Base-by-base conservation (phyloP, 352 stramenopile genomes). In the Pythium periplocum region DNA sequence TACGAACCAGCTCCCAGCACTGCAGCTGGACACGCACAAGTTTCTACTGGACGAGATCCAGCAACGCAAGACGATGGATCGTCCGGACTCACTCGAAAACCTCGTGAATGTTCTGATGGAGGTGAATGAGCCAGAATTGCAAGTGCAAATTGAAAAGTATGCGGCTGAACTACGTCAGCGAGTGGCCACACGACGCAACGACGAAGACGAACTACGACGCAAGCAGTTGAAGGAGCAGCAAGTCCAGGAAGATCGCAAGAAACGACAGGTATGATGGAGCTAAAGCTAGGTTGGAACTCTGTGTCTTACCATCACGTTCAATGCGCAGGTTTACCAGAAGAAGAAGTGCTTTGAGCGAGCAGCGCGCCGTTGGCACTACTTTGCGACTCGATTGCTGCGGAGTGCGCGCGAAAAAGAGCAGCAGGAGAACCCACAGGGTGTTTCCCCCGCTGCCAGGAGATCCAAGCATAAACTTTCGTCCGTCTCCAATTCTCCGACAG, bases 31-130 rank as follows among this genome's bases (percentile, higher is more conserved):
- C 0, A 75, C 69, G 6, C 59, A 41, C 42, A 42, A 72, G 6
- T 79, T 59, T 32, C 52, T 87, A 2, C 64, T 83, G 17, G 59
- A 56, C 6, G 66, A 83, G 34, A 57, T 78, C 2, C 64, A 73
- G 38, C 49, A 68, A 48, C 9, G 43, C 43, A 48, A 48, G 26
- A 45, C 42, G 12, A 56, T 66, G n/a, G 62, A 12, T 1, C 36
- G 32, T 1, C 43, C 58, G 11, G 52, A 60, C 35, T 66, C 58
- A 3, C 9, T 66, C 3, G 49, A 53, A 34, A 43, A 66, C 33
- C 43, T 66, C 10, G 2, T 32, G 4, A 54, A 55, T 10, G 59
- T 60, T 31, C 38, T 42, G 1, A 50, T 78, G 1, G 31, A 51
- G 17, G 47, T 83, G 3, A 68, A 83, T 46, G 50, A 73, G 37